A percentile compares a stretch with the other conserved stretches of the same genome.
Conservation (phyloP, 805 yeast genomes). For the Barnettozyma californica region DNA sequence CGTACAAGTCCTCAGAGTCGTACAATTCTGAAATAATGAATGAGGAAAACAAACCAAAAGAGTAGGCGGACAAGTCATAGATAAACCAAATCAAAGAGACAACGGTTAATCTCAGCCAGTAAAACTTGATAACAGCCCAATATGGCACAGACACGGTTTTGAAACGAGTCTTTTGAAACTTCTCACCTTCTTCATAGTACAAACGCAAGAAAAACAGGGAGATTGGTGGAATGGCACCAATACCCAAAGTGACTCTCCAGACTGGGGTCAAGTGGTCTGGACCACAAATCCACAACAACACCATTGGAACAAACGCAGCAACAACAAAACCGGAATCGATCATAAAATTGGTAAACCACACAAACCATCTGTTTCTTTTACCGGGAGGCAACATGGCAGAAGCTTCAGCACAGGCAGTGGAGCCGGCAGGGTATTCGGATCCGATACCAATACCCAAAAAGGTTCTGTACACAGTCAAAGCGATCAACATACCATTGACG, state of each 20-base stretch:
- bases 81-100: slow-evolving; percentile 84
- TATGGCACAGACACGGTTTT: slow-evolving; percentile 62
- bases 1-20: slow-evolving; percentile 55
- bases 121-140: slow-evolving; percentile 63
- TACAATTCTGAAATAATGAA: slow-evolving; percentile 57
- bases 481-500: slow-evolving; percentile 74
- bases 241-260: slow-evolving; percentile 88
- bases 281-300: slow-evolving; percentile 77
- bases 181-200: slow-evolving; percentile 67
- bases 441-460: slow-evolving; percentile 91
- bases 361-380: slow-evolving; percentile 80
- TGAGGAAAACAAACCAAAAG: slow-evolving; percentile 81
- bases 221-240: slow-evolving; percentile 87
- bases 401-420: slow-evolving; percentile 92
- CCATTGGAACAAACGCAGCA: slow-evolving; percentile 81
- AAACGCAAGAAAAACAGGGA: slow-evolving; percentile 73
- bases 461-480: slow-evolving; percentile 78
- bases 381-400: slow-evolving; percentile 75
- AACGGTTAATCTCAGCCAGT: slow-evolving; percentile 72
- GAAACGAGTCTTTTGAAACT: slow-evolving; percentile 66
- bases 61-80: slow-evolving; percentile 83
- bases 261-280: slow-evolving; percentile 67
- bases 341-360: slow-evolving; percentile 84
- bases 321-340: slow-evolving; percentile 85
- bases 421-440: slow-evolving; percentile 91